Evolutionary conservation across 352 stramenopile species (phyloP).

Genomic region (Aphanomyces invadans): DNA sequence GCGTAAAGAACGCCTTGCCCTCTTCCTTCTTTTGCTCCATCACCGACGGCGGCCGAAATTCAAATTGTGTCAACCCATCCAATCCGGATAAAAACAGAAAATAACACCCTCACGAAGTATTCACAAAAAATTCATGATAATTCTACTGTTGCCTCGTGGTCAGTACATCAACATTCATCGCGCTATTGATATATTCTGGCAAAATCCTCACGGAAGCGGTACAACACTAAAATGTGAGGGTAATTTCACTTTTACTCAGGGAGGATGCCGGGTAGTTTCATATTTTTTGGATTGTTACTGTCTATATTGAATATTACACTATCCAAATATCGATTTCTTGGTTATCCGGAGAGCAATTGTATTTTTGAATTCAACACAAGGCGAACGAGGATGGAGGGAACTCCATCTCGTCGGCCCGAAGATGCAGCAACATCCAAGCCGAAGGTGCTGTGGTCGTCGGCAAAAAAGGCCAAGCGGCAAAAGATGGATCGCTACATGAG

Average conservation of each 20-base stretch:
- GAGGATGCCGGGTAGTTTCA: too few species aligned
- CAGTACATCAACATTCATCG: too few species aligned
- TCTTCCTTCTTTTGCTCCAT: conserved; percentile 59
- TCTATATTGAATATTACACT: too few species aligned
- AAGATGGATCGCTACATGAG: not conserved
- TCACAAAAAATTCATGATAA: too few species aligned
- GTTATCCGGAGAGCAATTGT: not conserved
- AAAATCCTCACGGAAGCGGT: too few species aligned
- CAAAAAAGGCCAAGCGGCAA: not conserved
- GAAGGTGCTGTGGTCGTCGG: not conserved
- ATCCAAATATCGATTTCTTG: too few species aligned
- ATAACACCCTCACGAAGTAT: too few species aligned
- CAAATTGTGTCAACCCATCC: not conserved
- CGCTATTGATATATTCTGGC: too few species aligned
- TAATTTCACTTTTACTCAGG: too few species aligned
- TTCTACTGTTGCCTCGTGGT: too few species aligned
- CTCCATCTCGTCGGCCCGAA: not conserved
- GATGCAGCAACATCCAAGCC: not conserved
- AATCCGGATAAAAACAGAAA: conserved; percentile 19
- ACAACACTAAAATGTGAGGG: too few species aligned
- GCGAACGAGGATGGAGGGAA: not conserved
- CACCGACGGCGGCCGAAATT: not conserved
- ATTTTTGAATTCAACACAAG: conserved; percentile 2
- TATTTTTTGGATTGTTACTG: too few species aligned
- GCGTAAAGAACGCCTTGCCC: conserved; percentile 68